Evolutionary conservation across 1,284 basidiomycete species (phyloP).

Genomic region (Porphyrellus sp.): DNA sequence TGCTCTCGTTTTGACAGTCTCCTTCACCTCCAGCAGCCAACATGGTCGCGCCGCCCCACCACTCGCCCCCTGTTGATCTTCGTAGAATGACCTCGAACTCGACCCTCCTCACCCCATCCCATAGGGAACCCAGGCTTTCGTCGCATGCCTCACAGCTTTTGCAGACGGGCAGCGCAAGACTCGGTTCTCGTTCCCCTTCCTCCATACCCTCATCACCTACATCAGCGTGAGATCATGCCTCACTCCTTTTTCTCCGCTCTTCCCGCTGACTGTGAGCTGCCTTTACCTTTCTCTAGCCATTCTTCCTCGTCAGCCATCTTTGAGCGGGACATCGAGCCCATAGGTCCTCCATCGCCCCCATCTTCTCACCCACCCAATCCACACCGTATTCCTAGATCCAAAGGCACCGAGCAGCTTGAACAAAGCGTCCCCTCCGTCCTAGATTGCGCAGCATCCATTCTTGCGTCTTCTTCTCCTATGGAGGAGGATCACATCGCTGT

Average conservation of each 20-base stretch:
- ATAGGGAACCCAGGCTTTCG: constrained; percentile 42
- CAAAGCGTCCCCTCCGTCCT: constrained; percentile 72
- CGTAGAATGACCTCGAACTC: constrained; percentile 44
- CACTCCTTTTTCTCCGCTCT: constrained; percentile 10
- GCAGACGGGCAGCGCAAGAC: constrained; percentile 36
- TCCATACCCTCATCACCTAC: constrained; percentile 76
- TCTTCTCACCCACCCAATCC: constrained; percentile 51
- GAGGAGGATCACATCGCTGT: constrained; percentile 54
- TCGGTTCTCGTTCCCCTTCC: constrained; percentile 59
- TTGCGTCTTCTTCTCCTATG: constrained; percentile 44
- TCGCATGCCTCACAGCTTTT: constrained; percentile 45
- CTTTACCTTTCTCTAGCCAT: constrained; percentile 44
- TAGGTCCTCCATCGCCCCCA: constrained; percentile 48
- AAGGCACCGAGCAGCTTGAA: constrained; percentile 67
- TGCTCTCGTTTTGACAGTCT: neutral
- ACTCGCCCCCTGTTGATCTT: constrained; percentile 40
- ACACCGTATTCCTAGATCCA: constrained; percentile 67
- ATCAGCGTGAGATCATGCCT: constrained; percentile 50
- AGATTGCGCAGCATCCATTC: constrained; percentile 66
- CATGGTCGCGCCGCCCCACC: constrained; percentile 13
- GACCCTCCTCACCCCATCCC: constrained; percentile 38
- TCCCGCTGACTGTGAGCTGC: constrained; percentile 10
- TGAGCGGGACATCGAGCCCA: constrained; percentile 75
- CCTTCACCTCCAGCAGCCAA: constrained; percentile 11
- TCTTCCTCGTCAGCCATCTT: constrained; percentile 79